A percentile compares a stretch with the other conserved stretches of the same genome.
Conservation (phyloP, 208 protist genomes). For the Trypanosoma cruzi region DNA sequence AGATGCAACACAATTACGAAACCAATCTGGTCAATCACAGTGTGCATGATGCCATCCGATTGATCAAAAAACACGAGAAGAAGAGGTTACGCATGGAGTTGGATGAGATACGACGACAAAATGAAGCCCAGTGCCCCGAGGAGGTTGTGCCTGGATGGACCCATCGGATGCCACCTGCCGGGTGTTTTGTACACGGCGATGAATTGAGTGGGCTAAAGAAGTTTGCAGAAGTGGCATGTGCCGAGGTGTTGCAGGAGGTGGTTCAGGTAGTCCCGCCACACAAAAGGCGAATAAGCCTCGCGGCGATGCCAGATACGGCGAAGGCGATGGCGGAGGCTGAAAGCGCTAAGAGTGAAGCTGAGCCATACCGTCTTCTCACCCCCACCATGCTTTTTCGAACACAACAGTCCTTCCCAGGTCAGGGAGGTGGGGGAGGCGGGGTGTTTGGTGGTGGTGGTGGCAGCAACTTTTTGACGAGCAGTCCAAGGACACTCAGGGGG, state of each 20-base stretch:
- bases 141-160: slow-evolving; percentile 68
- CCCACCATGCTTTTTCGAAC: slow-evolving; percentile 13
- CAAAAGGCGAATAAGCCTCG: slow-evolving; percentile 17
- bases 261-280: not conserved
- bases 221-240: slow-evolving; percentile 47
- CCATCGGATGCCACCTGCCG: slow-evolving; percentile 73
- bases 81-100: slow-evolving; percentile 6
- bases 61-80: slow-evolving; percentile 22
- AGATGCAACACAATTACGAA: slow-evolving; percentile 8
- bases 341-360: slow-evolving; percentile 12
- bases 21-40: slow-evolving; percentile 12
- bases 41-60: slow-evolving; percentile 13
- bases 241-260: slow-evolving; percentile 17
- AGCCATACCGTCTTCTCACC: slow-evolving; percentile 11
- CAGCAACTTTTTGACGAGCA: not conserved
- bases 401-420: slow-evolving; percentile 6
- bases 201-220: slow-evolving; percentile 72
- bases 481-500: not conserved
- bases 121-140: slow-evolving; percentile 24
- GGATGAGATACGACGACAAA: slow-evolving; percentile 19
- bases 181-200: slow-evolving; percentile 78
- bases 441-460: slow-evolving; percentile 21
- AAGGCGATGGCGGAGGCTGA: slow-evolving; percentile 16
- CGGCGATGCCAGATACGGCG: slow-evolving; percentile 11
- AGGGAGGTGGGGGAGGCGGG: slow-evolving; percentile 16